Percentiles rank a stretch among this genome's conserved stretches.
Conservation (phyloP, 2,329 filamentous ascomycete species). For the Botrytis pseudocinerea region DNA sequence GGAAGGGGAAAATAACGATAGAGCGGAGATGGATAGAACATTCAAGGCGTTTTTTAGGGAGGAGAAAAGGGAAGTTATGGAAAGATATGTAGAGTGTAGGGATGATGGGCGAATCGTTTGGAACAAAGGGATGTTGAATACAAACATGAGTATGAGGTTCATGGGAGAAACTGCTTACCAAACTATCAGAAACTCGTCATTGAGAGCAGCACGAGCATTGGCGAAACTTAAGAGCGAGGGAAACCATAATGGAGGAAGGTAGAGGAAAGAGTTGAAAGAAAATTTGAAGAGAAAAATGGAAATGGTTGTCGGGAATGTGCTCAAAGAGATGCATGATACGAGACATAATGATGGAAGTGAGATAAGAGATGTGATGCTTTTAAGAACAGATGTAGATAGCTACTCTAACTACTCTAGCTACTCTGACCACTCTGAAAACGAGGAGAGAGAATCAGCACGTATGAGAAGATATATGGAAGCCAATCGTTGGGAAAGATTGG, state of each 20-base stretch:
- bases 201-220: not conserved
- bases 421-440: too few species aligned
- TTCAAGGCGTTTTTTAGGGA: fast-evolving
- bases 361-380: too few species aligned
- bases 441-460: too few species aligned
- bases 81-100: fast-evolving
- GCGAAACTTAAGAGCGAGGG: fast-evolving
- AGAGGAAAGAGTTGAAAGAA: fast-evolving
- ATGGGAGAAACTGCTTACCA: too few species aligned
- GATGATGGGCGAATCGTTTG: not conserved
- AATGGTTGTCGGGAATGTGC: not conserved
- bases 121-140: fast-evolving
- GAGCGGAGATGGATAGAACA: not conserved
- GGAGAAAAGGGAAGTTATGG: not conserved
- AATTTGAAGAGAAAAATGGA: not conserved
- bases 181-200: too few species aligned
- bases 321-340: not conserved
- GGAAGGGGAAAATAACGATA: not conserved
- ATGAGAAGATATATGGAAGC: too few species aligned
- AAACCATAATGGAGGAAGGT: not conserved
- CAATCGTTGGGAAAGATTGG: too few species aligned
- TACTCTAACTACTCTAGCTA: too few species aligned
- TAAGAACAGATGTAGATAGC: too few species aligned
- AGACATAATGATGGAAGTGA: too few species aligned
- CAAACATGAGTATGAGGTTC: too few species aligned